Conservation (phyloP, 1,139 yeast species). For the Suhomyces taliae region DNA sequence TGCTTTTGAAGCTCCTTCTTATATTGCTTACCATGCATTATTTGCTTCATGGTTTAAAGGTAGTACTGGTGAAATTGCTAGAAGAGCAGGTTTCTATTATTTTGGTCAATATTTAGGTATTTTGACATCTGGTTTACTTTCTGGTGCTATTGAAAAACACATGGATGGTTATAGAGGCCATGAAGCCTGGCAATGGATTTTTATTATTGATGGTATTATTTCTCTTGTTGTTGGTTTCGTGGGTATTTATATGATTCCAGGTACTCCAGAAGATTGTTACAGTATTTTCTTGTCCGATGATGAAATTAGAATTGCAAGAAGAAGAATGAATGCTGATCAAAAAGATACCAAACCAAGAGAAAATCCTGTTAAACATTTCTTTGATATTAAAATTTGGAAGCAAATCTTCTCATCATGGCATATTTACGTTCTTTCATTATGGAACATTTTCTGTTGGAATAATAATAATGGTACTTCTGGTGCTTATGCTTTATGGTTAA, state of each 20-base stretch:
- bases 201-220: slow-evolving; percentile 63
- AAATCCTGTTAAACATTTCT: slow-evolving; percentile 25
- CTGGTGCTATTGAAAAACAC: slow-evolving; percentile 54
- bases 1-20: slow-evolving; percentile 61
- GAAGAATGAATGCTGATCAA: slow-evolving; percentile 50
- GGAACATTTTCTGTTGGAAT: slow-evolving; percentile 67
- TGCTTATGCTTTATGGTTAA: slow-evolving; percentile 52
- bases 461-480: slow-evolving; percentile 48
- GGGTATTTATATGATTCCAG: slow-evolving; percentile 66
- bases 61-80: slow-evolving; percentile 52
- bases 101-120: slow-evolving; percentile 62
- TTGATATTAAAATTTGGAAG: slow-evolving; percentile 46
- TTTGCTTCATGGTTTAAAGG: slow-evolving; percentile 61
- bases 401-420: slow-evolving; percentile 55
- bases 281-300: slow-evolving; percentile 59
- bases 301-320: slow-evolving; percentile 62
- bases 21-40: slow-evolving; percentile 58
- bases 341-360: slow-evolving; percentile 32
- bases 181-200: slow-evolving; percentile 74
- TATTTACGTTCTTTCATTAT: slow-evolving; percentile 48
- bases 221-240: slow-evolving; percentile 60
- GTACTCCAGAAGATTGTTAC: slow-evolving; percentile 63
- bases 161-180: slow-evolving; percentile 51
- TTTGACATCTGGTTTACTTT: slow-evolving; percentile 62
- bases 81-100: slow-evolving; percentile 63